Percentiles rank a stretch among this genome's conserved stretches.
Evolutionary conservation across 441 rosid species (phyloP).

Genomic region (Gossypium schwendimanii): DNA sequence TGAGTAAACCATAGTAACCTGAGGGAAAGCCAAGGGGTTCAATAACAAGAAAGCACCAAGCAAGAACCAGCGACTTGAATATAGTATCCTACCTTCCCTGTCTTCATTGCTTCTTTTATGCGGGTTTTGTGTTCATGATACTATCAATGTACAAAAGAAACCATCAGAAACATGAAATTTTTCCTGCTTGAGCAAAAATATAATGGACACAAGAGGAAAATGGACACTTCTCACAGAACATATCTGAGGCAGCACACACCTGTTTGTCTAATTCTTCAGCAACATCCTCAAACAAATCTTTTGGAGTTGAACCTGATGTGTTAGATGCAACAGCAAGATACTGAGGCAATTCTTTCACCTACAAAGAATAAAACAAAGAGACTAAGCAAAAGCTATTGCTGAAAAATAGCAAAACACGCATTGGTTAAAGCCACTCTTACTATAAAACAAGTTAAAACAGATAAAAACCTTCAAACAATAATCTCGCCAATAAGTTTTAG

Average conservation of each 20-base stretch:
- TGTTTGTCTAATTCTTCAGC: constrained; percentile 75
- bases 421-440: constrained; percentile 3
- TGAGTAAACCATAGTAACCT: constrained; percentile 52
- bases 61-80: background rate
- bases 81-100: constrained; percentile 49
- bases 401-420: background rate
- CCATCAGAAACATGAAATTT: constrained; percentile 9
- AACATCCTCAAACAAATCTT: constrained; percentile 91
- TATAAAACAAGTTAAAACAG: constrained; percentile 9
- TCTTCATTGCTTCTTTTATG: constrained; percentile 74
- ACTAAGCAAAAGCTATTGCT: constrained; percentile 7
- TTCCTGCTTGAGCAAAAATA: constrained; percentile 5
- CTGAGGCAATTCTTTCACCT: constrained; percentile 79
- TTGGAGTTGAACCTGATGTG: constrained; percentile 82
- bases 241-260: constrained; percentile 31
- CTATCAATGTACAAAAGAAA: constrained; percentile 31
- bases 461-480: constrained; percentile 67
- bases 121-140: constrained; percentile 74
- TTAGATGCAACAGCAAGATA: constrained; percentile 88
- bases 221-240: background rate
- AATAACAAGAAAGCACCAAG: constrained; percentile 10
- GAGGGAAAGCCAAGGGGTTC: constrained; percentile 15
- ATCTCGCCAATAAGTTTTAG: constrained; percentile 81
- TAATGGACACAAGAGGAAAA: background rate
- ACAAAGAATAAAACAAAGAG: constrained; percentile 19